Base-by-base conservation (phyloP, 176 grass and related monocot genomes). In the Secale cereale region DNA sequence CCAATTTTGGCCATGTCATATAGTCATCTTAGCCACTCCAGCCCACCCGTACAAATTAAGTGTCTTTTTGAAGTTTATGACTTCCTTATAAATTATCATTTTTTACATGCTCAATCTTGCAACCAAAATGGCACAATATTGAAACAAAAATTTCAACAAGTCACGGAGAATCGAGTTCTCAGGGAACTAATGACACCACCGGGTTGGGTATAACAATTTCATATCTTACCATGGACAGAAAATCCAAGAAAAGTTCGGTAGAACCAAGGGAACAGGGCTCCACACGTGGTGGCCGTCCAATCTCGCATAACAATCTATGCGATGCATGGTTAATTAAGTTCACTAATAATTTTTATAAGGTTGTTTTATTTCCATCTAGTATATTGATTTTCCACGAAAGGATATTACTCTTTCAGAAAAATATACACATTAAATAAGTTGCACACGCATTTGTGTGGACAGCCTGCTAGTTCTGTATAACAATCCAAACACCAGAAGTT, bases 11-110 rank as follows among this genome's bases (percentile, higher is more conserved):
- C 7, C 25, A 48, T 29, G 40, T 10, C 23, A 41, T 19, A 48
- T 10, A 48, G 6, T 48, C 14, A 74, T 74, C 25, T 26, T 74
- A 8, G 14, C 14, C 13, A 46, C 14, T 10, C n/a, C n/a, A n/a
- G n/a, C n/a, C n/a, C n/a, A n/a, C n/a, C n/a, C 70, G 16, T 74
- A 74, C 25, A 74, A 74, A 74, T 74, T 29, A 74, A 28, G 27
- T 46, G 69, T 74, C 25, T 15, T 74, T 74, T 48, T 48, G 14
- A 74, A 74, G 70, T 46, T 74, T 46, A 74, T 29, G 13, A 28
- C 23, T 46, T 48, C 23, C 25, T 28, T 46, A 71, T n/a, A 14
- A 45, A 27, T 45, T 45, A 17, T 16, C 45, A 28, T 28, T 27
- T 26, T 26, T 19, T 17, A 17, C 23, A 46, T 17, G 26, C 6